Evolutionary conservation across 805 yeast species (phyloP), one percentile per base, ranked within the genome.

Genomic region (Yarrowia keelungensis): DNA sequence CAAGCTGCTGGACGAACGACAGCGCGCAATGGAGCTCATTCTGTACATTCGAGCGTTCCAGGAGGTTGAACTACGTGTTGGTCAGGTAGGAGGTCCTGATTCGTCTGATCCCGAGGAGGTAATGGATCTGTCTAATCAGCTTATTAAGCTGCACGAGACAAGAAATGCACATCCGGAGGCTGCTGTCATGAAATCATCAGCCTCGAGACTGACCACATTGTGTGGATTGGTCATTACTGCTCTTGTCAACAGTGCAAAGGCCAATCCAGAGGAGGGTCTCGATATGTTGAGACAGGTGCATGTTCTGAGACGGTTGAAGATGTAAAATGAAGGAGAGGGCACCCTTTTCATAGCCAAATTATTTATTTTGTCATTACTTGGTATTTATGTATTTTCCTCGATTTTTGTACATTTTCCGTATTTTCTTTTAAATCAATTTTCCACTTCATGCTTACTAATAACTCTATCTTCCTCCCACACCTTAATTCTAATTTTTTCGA

Each of bases 1-100:
- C 36, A 35, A 42, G 19, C 65, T 59, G 16, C 32, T 43, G 32
- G 35, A 32, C 12, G 51, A 59, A 19, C 10, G 65, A 14, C 51
- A 43, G 14, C 65, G 65, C 3, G 65, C 51, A 26, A 45, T 59
- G 50, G 65, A 59, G 16, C 65, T 59, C 39, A 45, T 59, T 19
- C 43, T 43, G 51, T 59, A 43, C 35, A 59, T 45, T 43, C 41
- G 65, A 12, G 51, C 65, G 16, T 59, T 59, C 51, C 65, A 59
- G 46, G 65, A 59, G 42, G 51, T 59, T 4, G 51, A 59, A n/a
- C 19, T 59, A 5, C 65, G 65, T 16, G 65, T 59, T 8, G 51
- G 65, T 8, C 51, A 45, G 19, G 65, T 35, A 2, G 41, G 35
- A 32, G 43, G 46, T 0, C 3, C 50, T n/a, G 46, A 53, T 36